Conservation (phyloP, 306 rosid species). For the Inga leiocalycina region DNA sequence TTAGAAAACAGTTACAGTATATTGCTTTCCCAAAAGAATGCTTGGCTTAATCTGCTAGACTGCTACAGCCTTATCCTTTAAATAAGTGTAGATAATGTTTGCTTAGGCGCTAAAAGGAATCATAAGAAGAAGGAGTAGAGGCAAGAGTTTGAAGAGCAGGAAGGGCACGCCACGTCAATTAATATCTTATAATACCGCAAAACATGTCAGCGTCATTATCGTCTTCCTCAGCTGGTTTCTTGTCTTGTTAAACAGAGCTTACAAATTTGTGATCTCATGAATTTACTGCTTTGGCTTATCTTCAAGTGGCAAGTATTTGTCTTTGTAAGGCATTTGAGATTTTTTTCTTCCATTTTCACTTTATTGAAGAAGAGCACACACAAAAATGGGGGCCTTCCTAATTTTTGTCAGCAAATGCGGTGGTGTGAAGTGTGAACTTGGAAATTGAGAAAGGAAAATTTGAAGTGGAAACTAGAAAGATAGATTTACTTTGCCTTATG, state of each 20-base stretch:
- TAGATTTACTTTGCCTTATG: not conserved
- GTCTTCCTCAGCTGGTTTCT: not conserved
- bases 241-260: not conserved
- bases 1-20: not conserved
- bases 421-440: not conserved
- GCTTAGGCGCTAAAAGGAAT: conserved; percentile 1
- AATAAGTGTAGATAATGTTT: not conserved
- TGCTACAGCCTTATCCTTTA: not conserved
- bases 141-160: not conserved
- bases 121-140: not conserved
- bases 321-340: not conserved
- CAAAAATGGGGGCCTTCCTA: not conserved
- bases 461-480: not conserved
- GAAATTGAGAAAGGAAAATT: not conserved
- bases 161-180: not conserved
- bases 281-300: not conserved
- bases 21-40: conserved; percentile 35
- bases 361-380: not conserved
- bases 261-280: conserved; percentile 3
- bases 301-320: not conserved
- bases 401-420: not conserved
- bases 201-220: not conserved
- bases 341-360: not conserved
- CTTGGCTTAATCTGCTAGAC: conserved; percentile 24
- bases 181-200: not conserved